Evolutionary conservation across 2,329 filamentous ascomycete genomes (phyloP).

Genomic region (Fusarium kyushuense): DNA sequence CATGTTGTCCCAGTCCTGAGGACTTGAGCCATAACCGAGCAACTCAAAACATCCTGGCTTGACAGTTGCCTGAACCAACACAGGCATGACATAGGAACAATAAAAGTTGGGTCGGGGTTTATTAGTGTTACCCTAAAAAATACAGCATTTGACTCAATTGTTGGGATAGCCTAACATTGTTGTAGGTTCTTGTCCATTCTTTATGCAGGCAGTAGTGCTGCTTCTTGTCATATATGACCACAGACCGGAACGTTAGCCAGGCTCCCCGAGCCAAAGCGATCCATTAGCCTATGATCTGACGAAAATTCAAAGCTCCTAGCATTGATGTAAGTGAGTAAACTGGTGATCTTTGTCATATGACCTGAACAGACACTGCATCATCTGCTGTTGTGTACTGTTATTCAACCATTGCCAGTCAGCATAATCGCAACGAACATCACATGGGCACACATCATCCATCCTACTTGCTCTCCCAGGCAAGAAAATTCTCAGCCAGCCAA

Average conservation of each 20-base stretch:
- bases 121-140: slow-evolving; percentile 5
- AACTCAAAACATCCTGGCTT: neutral
- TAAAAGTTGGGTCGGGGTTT: neutral
- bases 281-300: slow-evolving; percentile 30
- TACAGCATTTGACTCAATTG: neutral
- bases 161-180: neutral
- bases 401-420: slow-evolving; percentile 7
- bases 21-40: neutral
- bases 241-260: slow-evolving; percentile 19
- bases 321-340: neutral
- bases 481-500: slow-evolving; percentile 17
- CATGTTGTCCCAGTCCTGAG: no score
- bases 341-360: slow-evolving; percentile 4
- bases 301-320: neutral
- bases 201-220: slow-evolving; percentile 23
- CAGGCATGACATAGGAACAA: neutral
- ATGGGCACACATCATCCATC: slow-evolving; percentile 17
- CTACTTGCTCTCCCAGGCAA: neutral
- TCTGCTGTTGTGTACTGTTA: slow-evolving; percentile 1
- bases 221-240: slow-evolving; percentile 40
- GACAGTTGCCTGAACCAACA: neutral
- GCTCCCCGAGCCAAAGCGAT: slow-evolving; percentile 17
- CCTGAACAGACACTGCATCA: neutral
- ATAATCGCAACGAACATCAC: slow-evolving; percentile 9
- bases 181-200: slow-evolving; percentile 2